Evolutionary conservation across 345 rosid species (phyloP).

Genomic region (Linum usitatissimum): DNA sequence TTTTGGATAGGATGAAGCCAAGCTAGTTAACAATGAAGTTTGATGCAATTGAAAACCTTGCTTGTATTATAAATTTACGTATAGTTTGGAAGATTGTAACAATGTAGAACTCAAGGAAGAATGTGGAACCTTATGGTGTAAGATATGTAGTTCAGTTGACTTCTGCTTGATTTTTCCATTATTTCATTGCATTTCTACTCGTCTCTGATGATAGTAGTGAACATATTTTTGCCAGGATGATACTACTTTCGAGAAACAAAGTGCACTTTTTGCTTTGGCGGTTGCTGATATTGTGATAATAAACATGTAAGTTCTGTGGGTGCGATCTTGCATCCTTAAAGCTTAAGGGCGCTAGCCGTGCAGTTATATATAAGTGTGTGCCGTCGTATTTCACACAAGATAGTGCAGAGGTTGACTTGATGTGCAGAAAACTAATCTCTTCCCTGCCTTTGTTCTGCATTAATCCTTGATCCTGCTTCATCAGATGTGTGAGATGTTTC

Average conservation of each 20-base stretch:
- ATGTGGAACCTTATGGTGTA: neutral
- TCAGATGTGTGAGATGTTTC: neutral
- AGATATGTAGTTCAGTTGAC: neutral
- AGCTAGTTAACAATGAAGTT: too few species aligned
- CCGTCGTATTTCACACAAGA: neutral
- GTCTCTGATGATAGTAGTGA: neutral
- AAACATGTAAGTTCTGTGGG: constrained; percentile 47
- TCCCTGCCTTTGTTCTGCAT: neutral
- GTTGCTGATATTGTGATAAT: constrained; percentile 67
- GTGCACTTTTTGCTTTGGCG: constrained; percentile 59
- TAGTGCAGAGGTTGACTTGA: neutral
- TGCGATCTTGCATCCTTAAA: neutral
- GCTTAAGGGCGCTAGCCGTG: neutral
- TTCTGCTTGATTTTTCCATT: neutral
- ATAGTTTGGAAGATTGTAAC: too few species aligned
- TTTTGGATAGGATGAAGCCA: neutral
- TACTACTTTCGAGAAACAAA: constrained; percentile 71
- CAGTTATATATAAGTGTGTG: neutral
- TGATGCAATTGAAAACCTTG: too few species aligned
- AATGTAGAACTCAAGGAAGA: too few species aligned
- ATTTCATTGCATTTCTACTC: neutral
- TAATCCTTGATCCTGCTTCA: neutral
- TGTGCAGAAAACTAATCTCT: neutral
- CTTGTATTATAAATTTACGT: too few species aligned
- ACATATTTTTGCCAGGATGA: constrained; percentile 46